Conservation (phyloP, 345 rosid genomes). For the Rhizophora mangle region DNA sequence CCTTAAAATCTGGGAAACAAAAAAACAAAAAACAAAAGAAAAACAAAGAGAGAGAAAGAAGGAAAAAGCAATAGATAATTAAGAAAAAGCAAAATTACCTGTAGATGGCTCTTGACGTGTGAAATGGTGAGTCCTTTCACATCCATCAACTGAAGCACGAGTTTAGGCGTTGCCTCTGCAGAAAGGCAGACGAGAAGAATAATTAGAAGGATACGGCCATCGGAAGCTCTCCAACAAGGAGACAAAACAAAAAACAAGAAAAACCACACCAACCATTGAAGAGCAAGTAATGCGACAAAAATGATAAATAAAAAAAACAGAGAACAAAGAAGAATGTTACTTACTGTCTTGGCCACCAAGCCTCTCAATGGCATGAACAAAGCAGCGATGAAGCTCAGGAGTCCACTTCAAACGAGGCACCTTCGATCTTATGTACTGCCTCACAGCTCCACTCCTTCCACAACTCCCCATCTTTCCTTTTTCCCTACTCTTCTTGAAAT, state of each 20-base stretch:
- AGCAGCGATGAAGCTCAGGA: constrained; percentile 90
- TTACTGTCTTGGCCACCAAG: constrained; percentile 90
- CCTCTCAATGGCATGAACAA: constrained; percentile 77
- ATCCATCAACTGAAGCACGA: constrained; percentile 95
- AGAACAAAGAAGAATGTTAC: constrained; percentile 8
- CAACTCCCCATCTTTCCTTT: constrained; percentile 53
- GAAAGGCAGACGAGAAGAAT: neutral
- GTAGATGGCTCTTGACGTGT: constrained; percentile 98
- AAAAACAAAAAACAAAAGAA: neutral
- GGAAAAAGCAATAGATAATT: neutral
- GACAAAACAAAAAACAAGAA: neutral
- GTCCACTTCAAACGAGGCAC: constrained; percentile 96
- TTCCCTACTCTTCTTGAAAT: constrained; percentile 1
- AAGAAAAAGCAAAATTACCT: constrained; percentile 45
- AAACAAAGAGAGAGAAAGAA: neutral
- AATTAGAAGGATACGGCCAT: neutral
- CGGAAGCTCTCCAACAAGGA: too few relatives aligned
- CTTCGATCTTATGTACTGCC: constrained; percentile 86
- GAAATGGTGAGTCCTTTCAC: constrained; percentile 96
- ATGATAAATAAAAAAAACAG: too few relatives aligned
- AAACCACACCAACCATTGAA: neutral
- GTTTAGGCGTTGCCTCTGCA: constrained; percentile 91
- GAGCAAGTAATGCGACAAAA: too few relatives aligned
- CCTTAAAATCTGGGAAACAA: too few relatives aligned
- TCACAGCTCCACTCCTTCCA: constrained; percentile 72